Evolutionary conservation across 2,329 filamentous ascomycete species (phyloP), one percentile per base, ranked within the genome.

Genomic region (Mycocentrospora acerina): DNA sequence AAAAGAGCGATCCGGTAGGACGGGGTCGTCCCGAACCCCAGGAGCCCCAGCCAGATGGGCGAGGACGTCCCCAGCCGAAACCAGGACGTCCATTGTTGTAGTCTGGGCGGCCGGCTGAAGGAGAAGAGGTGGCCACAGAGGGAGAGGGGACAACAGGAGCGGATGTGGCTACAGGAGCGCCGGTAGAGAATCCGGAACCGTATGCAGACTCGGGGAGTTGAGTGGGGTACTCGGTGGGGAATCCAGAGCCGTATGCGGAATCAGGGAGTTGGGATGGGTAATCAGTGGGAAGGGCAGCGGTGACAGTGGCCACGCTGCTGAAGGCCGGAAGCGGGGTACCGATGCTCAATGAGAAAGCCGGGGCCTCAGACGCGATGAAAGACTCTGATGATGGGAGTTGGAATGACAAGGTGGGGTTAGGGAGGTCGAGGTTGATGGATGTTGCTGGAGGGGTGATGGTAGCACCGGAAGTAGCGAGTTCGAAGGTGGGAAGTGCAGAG

Each of bases 401-500:
- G 15, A 50, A 32, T 2, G 51, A 48, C 14, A 44, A 33, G 9
- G 43, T 52, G 9, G 53, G 50, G 15, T 36, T 40, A 7, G 52
- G 49, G 18, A 37, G 35, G 24, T 49, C 50, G 8, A 37, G 31
- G 15, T 46, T 42, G 4, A 37, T 28, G 13, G 42, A 28, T 4
- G 51, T 46, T 10, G 45, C 41, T 7, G 47, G 42, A 36, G 49
- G 50, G 2, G 45, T 42, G 13, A 51, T 55, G 4, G 56, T 46
- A 11, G 46, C 52, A 16, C 48, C 50, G 4, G 52, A 52, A 6
- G 43, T 45, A 12, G 46, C 49, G 13, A 57, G n/a, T 13, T 46
- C 45, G 24, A 57, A 51, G 24, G 42, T 44, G 10, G 51, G 51
- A 10, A 57, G 44, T 4, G 27, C 18, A 8, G 50, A 45, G 24